Conservation (phyloP, 2,329 filamentous ascomycete species). For the Aspergillus alliaceus region DNA sequence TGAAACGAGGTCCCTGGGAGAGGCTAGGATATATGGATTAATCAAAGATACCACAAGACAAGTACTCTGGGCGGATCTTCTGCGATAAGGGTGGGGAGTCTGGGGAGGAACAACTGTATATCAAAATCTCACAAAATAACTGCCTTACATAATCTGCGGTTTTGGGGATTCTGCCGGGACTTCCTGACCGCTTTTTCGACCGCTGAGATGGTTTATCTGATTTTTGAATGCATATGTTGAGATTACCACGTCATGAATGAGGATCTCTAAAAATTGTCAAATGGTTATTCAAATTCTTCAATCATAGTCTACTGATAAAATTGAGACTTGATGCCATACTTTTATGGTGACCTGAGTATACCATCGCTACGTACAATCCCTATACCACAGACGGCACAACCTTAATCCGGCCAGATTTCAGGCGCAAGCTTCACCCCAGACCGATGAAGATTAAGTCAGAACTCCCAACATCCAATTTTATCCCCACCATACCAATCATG, state of each 20-base stretch:
- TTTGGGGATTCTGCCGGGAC: neutral
- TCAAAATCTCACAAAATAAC: constrained; percentile 2
- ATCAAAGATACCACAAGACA: neutral
- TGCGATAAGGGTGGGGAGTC: neutral
- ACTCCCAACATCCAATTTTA: neutral
- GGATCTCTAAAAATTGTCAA: too few species aligned
- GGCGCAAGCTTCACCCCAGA: neutral
- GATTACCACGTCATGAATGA: too few species aligned
- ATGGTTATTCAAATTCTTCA: neutral
- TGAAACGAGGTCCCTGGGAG: neutral
- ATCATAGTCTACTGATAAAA: neutral
- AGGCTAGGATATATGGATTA: neutral
- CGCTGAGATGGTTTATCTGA: neutral
- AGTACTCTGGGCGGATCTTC: neutral
- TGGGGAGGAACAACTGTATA: neutral
- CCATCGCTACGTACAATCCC: neutral
- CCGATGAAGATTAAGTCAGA: neutral
- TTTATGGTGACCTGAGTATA: neutral
- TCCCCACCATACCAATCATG: constrained; percentile 20
- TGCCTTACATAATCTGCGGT: neutral
- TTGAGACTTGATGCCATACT: neutral
- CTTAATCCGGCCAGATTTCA: neutral
- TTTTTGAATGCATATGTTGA: neutral
- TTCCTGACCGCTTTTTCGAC: neutral
- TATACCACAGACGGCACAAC: neutral